Evolutionary conservation across 352 stramenopile species (phyloP).

Genomic region (Globisporangium recalcitrans): DNA sequence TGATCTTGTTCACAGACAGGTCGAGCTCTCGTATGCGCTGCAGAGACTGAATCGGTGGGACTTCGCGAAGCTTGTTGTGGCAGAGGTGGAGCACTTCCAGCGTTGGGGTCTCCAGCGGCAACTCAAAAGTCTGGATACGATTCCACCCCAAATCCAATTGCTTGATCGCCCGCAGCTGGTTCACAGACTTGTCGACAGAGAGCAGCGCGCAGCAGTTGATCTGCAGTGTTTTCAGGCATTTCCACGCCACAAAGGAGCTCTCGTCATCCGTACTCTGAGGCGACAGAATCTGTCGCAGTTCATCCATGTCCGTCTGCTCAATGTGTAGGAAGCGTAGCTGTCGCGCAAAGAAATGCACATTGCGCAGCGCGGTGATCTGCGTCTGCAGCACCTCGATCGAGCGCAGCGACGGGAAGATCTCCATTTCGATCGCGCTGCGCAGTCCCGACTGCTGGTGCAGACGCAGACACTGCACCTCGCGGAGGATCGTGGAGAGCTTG

Average conservation of each 20-base stretch:
- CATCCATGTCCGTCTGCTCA: conserved; percentile 52
- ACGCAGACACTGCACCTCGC: conserved; percentile 60
- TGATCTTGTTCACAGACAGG: conserved; percentile 61
- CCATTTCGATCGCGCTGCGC: conserved; percentile 49
- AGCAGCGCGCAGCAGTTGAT: conserved; percentile 64
- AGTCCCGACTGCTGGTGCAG: conserved; percentile 46
- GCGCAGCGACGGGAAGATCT: conserved; percentile 77
- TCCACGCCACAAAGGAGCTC: conserved; percentile 24
- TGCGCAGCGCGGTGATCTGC: conserved; percentile 29
- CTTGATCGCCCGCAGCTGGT: conserved; percentile 35
- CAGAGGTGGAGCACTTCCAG: conserved; percentile 58
- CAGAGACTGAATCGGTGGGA: conserved; percentile 44
- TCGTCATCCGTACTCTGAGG: conserved; percentile 11
- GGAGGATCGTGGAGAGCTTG: conserved; percentile 82
- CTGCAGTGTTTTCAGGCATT: conserved; percentile 43
- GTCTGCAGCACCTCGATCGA: conserved; percentile 60
- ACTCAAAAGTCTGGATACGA: conserved; percentile 40
- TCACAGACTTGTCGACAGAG: conserved; percentile 48
- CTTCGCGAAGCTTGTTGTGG: conserved; percentile 49
- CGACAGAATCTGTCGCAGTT: conserved; percentile 39
- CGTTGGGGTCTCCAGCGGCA: conserved; percentile 21
- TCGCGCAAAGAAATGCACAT: conserved; percentile 63
- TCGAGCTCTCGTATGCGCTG: conserved; percentile 44
- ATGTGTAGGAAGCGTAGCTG: conserved; percentile 67
- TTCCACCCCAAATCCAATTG: conserved; percentile 74